These are phyloP conservation scores for Leptographium wingfieldii DNA, from an alignment of 2,329 filamentous ascomycete genomes.

Conservation along the genomic window DNA sequence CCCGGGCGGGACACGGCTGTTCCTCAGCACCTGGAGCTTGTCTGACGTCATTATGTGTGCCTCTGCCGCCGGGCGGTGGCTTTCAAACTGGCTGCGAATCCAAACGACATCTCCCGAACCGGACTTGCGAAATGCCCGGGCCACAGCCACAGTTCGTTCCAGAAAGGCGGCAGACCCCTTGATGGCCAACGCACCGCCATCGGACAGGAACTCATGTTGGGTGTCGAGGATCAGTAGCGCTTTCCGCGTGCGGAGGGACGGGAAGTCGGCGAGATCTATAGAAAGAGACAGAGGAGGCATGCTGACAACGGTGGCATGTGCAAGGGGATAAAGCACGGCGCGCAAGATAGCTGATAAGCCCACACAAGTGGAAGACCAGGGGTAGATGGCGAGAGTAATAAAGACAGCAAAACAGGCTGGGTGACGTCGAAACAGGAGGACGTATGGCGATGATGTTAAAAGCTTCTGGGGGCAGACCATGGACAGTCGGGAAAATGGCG, in stretches of 20 bases:
- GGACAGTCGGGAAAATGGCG: neutral
- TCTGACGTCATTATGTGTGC: constrained; percentile 36
- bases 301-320: neutral
- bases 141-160: constrained; percentile 51
- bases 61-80: constrained; percentile 43
- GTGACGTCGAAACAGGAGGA: neutral
- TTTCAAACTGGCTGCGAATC: constrained; percentile 64
- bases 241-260: constrained; percentile 44
- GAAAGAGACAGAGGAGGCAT: constrained; percentile 33
- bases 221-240: constrained; percentile 76
- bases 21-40: neutral
- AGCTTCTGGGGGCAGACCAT: neutral
- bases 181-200: constrained; percentile 55
- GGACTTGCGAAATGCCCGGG: constrained; percentile 57
- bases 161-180: constrained; percentile 52
- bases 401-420: neutral
- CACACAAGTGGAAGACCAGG: neutral
- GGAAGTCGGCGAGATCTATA: constrained; percentile 43
- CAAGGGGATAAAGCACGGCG: neutral
- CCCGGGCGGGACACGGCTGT: neutral
- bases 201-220: constrained; percentile 76
- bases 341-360: neutral
- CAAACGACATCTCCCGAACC: constrained; percentile 66
- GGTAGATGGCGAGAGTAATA: no score
- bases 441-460: no score